Evolutionary conservation across 2,329 filamentous ascomycete genomes (phyloP).

Genomic region (Fusarium sublunatum): DNA sequence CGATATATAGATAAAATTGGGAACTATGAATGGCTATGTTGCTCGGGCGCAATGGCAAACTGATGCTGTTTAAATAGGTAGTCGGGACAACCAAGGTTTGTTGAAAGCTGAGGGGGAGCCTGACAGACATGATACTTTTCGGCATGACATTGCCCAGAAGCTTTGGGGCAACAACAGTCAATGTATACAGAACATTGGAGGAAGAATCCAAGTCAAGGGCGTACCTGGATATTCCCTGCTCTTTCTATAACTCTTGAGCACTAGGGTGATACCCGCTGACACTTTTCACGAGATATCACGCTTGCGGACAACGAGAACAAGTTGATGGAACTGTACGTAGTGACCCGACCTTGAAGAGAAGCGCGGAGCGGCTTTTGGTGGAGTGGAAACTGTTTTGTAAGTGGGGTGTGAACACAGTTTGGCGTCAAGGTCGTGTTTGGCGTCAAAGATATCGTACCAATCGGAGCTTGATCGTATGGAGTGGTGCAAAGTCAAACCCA

Average conservation of each 20-base stretch:
- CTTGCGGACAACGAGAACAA: background rate
- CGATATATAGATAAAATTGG: background rate
- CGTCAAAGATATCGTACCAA: slow-evolving; percentile 49
- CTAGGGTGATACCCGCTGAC: too few relatives aligned
- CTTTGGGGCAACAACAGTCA: background rate
- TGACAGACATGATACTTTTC: background rate
- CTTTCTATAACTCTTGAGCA: too few relatives aligned
- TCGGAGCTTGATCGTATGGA: slow-evolving; percentile 49
- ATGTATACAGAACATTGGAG: background rate
- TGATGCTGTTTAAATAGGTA: background rate
- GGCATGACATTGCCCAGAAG: background rate
- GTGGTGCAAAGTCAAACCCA: slow-evolving; percentile 43
- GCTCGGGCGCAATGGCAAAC: background rate
- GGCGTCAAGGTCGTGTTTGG: slow-evolving; percentile 37
- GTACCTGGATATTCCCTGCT: background rate
- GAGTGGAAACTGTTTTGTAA: slow-evolving; percentile 26
- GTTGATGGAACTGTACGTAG: background rate
- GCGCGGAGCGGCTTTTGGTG: slow-evolving; percentile 21
- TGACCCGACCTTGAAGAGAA: background rate
- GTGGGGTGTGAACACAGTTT: slow-evolving; percentile 38
- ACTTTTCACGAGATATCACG: too few relatives aligned
- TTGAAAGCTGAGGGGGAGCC: background rate
- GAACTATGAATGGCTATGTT: background rate
- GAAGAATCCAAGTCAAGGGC: background rate
- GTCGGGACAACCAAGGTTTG: background rate